phyloP scores from a whole-genome alignment of 176 grass and related monocot genomes.

The Typha latifolia region DNA sequence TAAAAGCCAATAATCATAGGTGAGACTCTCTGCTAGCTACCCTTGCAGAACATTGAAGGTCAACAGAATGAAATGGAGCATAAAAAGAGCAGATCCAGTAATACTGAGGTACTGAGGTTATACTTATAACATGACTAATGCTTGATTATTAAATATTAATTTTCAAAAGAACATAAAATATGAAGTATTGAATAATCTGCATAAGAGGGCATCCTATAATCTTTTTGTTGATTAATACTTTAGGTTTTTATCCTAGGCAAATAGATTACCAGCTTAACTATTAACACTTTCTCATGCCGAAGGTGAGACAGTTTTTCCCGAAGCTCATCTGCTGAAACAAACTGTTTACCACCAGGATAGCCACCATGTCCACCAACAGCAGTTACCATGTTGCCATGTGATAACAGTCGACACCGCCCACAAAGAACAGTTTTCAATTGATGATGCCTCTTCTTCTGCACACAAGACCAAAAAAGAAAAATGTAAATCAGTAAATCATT shows the following conservation, averaged over 20 bases:
- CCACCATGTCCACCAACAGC: slow-evolving; percentile 93
- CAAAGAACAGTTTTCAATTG: slow-evolving; percentile 72
- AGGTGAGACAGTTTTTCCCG: slow-evolving; percentile 72
- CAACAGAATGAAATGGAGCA: no score
- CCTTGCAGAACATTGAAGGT: no score
- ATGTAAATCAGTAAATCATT: background rate
- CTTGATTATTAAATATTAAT: no score
- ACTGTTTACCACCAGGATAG: slow-evolving; percentile 87
- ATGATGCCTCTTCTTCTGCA: slow-evolving; percentile 77
- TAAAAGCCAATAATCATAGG: no score
- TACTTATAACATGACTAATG: no score
- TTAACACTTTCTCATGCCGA: slow-evolving; percentile 60
- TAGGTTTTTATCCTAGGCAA: background rate
- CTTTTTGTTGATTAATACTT: background rate
- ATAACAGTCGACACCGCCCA: slow-evolving; percentile 67
- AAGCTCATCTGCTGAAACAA: slow-evolving; percentile 57
- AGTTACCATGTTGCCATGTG: slow-evolving; percentile 79
- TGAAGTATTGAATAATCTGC: background rate
- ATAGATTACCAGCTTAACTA: slow-evolving; percentile 58
- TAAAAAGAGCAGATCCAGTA: no score
- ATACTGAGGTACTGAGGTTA: no score
- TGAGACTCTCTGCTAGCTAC: no score
- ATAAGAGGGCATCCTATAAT: background rate
- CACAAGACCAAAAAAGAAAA: background rate
- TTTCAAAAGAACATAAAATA: background rate